Evolutionary conservation across 371 early-diverging fungal species (phyloP), one percentile per base, ranked within the genome.

Genomic region (Syncephalastrum sp.): DNA sequence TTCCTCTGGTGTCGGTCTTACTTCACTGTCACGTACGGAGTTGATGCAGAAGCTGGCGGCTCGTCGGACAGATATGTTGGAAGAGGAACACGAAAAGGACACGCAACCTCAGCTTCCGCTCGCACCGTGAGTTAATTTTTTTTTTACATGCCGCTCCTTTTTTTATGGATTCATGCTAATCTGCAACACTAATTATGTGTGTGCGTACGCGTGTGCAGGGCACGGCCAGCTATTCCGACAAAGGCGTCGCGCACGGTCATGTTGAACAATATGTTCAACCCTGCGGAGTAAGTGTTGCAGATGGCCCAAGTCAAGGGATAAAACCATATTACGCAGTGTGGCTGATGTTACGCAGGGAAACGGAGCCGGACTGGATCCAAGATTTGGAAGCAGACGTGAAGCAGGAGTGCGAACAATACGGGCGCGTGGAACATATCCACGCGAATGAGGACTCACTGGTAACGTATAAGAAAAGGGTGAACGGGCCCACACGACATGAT

Each of bases 231-330:
- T 47, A 75, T 85, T 42, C 77, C 73, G 38, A 61, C 64, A 29
- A 67, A 61, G 42, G 65, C 80, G 13, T 68, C 83, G 16, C 82
- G 84, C 16, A 83, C 83, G 52, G 73, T 93, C n/a, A 70, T 91
- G 67, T 69, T 97, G 61, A 88, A 85, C 58, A 94, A 96, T 60
- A 95, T 96, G 96, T 96, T 95, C 64, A 85, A 95, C 50, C 94
- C 95, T 16, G 85, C 73, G 42, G 91, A 93, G 90, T 92, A 86
- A 71, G 87, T 6, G 15, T 42, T 15, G 15, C n/a, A 27, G 21
- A 17, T 43, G 16, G 38, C 8, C 48, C 51, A n/a, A n/a, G 41
- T 44, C 38, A 29, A 33, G 38, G 38, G 38, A 33, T 33, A 33
- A 33, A 33, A 33, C 38, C 38, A 33, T 12, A 12, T 5, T 10